Conservation (phyloP, 768 basidiomycete genomes). For the Tricholoma sp. region DNA sequence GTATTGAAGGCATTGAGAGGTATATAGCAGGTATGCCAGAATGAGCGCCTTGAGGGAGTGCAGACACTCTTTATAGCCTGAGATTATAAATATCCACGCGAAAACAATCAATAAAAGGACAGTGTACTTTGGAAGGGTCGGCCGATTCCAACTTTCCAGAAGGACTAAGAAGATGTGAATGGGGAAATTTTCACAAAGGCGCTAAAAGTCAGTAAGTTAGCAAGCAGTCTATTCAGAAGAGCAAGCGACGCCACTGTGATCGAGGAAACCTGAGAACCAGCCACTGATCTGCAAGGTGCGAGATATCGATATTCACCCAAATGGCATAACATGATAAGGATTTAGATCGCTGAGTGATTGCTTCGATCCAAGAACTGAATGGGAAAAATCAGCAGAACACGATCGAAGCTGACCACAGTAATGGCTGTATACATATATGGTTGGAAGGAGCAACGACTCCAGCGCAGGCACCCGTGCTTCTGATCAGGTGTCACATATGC, state of each 20-base stretch:
- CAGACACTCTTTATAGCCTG: slow-evolving; percentile 1
- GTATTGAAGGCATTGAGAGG: not conserved
- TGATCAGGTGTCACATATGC: not conserved
- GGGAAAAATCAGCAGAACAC: not conserved
- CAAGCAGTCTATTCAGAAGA: not conserved
- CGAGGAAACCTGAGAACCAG: slow-evolving; percentile 1
- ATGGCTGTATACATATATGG: not conserved
- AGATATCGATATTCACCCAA: not conserved
- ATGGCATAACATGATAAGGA: slow-evolving; percentile 1
- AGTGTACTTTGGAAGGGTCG: slow-evolving; percentile 1
- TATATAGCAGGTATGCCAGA: not conserved
- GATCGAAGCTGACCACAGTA: not conserved
- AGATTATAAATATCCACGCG: not conserved
- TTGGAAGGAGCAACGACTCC: slow-evolving; percentile 1
- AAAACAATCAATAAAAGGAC: slow-evolving; percentile 3
- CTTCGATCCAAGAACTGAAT: slow-evolving; percentile 1
- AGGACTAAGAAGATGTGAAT: not conserved
- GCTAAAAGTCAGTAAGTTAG: not conserved
- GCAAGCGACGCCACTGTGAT: slow-evolving; percentile 1
- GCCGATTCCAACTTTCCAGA: slow-evolving; percentile 3
- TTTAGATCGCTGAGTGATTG: not conserved
- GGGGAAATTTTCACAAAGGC: slow-evolving; percentile 1
- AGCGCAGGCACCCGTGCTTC: slow-evolving; percentile 1
- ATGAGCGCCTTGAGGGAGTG: not conserved
- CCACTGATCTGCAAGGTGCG: not conserved